Evolutionary conservation across 768 basidiomycete species (phyloP).

Genomic region (Mycena galericulata): DNA sequence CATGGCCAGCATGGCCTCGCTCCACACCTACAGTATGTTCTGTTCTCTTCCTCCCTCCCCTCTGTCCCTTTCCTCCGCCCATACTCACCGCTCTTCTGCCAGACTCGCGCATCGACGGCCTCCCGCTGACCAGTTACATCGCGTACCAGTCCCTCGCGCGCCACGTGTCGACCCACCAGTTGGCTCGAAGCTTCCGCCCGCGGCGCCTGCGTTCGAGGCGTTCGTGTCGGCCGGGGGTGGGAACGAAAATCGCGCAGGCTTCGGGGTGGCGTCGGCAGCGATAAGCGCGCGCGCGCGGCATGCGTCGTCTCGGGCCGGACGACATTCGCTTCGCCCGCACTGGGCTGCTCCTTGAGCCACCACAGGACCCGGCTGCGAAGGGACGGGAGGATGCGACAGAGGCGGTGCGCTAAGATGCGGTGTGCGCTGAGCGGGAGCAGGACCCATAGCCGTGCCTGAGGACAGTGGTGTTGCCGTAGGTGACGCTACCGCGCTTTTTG

Average conservation of each 20-base stretch:
- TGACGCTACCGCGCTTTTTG: too few species aligned
- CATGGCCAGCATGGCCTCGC: too few species aligned
- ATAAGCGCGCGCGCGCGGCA: too few species aligned
- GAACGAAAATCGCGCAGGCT: background rate
- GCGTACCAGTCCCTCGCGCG: conserved; percentile 29
- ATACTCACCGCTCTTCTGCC: too few species aligned
- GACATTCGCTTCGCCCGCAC: conserved; percentile 10
- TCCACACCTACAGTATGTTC: too few species aligned
- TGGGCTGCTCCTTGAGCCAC: background rate
- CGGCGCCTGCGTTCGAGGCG: conserved; percentile 1
- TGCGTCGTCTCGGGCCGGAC: too few species aligned
- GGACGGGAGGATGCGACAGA: background rate
- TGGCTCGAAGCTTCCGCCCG: conserved; percentile 17
- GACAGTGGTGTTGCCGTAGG: too few species aligned
- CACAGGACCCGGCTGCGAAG: background rate
- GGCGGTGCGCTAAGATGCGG: background rate
- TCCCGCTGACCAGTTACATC: too few species aligned
- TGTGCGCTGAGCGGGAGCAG: background rate
- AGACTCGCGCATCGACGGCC: too few species aligned
- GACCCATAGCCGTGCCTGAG: background rate
- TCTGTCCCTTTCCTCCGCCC: too few species aligned
- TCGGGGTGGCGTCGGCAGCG: too few species aligned
- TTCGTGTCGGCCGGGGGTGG: background rate
- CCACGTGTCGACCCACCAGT: conserved; percentile 30
- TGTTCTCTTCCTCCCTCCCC: too few species aligned